phyloP scores from a whole-genome alignment of 2,329 filamentous ascomycete species.

The Colletotrichum gloeosporioides region DNA sequence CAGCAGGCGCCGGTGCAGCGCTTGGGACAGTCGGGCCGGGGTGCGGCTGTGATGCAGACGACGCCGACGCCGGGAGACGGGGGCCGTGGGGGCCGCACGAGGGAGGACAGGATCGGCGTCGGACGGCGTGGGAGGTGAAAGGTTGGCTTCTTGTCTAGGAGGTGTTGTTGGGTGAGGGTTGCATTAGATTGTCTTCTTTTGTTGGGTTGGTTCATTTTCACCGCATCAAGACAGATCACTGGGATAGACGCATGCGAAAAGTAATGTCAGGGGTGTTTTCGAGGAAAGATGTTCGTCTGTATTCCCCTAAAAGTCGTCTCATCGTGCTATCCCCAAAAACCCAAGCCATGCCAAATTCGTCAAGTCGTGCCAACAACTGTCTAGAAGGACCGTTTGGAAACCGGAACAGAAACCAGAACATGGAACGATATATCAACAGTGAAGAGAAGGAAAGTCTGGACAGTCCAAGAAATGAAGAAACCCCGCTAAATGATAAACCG shows the following conservation, averaged over 20 bases:
- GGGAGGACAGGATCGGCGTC: conserved; percentile 46
- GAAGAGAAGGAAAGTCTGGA: not conserved
- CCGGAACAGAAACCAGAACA: not conserved
- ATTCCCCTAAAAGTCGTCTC: not conserved
- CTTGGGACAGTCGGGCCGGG: conserved; percentile 22
- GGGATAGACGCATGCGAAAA: not conserved
- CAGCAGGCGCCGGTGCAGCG: conserved; percentile 16
- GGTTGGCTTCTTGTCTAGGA: not conserved
- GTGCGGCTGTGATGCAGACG: conserved; percentile 22
- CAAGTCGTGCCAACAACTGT: not conserved
- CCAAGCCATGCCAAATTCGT: not conserved
- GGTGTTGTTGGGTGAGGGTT: not conserved
- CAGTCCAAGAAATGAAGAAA: not conserved
- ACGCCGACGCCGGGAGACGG: conserved; percentile 29
- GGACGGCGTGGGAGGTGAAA: conserved; percentile 25
- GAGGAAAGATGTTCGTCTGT: not conserved
- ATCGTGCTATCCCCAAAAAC: not conserved
- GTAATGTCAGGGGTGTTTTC: not conserved
- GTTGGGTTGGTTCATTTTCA: not conserved
- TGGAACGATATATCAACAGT: not conserved
- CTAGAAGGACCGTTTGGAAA: not conserved
- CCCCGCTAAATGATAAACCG: not conserved
- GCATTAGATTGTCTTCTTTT: not conserved
- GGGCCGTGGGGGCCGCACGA: conserved; percentile 24
- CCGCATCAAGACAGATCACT: not conserved